These are phyloP conservation scores for Lantana camara DNA, from an alignment of 257 asterid species.

Conservation along the genomic window DNA sequence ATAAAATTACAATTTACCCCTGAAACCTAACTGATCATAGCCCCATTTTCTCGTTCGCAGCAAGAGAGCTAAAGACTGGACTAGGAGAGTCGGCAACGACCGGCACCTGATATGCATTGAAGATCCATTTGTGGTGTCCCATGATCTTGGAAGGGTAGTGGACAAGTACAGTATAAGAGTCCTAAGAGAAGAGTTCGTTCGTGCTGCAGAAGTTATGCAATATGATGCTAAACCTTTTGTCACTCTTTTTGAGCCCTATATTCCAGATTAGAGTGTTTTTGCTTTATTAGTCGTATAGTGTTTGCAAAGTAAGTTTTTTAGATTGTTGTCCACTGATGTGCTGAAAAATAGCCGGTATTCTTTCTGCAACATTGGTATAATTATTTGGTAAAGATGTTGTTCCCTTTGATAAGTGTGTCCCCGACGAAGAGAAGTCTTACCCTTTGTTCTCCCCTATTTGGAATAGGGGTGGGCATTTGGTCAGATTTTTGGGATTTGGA, in stretches of 20 bases:
- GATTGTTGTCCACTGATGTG: background rate
- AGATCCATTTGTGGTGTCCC: slow-evolving; percentile 70
- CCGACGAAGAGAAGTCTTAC: too few species aligned
- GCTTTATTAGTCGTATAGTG: background rate
- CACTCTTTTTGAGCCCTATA: slow-evolving; percentile 57
- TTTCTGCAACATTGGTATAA: background rate
- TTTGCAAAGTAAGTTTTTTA: slow-evolving; percentile 14
- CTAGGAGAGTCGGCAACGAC: slow-evolving; percentile 66
- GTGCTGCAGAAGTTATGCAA: slow-evolving; percentile 69
- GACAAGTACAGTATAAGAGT: slow-evolving; percentile 66
- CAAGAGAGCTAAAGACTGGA: slow-evolving; percentile 68
- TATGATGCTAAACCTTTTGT: slow-evolving; percentile 49
- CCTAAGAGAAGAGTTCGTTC: slow-evolving; percentile 69
- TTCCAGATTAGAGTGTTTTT: slow-evolving; percentile 28
- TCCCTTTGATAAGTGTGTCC: too few species aligned
- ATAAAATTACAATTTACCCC: too few species aligned
- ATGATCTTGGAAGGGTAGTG: slow-evolving; percentile 74
- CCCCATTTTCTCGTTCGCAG: slow-evolving; percentile 31
- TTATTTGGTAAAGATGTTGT: too few species aligned
- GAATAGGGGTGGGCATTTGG: too few species aligned
- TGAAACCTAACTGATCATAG: background rate
- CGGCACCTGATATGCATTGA: slow-evolving; percentile 73
- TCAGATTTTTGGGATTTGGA: too few species aligned
- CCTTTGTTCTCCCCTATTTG: too few species aligned
- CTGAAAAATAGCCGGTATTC: background rate